Conservation (phyloP, 805 yeast species). For the Lachancea sp. region DNA sequence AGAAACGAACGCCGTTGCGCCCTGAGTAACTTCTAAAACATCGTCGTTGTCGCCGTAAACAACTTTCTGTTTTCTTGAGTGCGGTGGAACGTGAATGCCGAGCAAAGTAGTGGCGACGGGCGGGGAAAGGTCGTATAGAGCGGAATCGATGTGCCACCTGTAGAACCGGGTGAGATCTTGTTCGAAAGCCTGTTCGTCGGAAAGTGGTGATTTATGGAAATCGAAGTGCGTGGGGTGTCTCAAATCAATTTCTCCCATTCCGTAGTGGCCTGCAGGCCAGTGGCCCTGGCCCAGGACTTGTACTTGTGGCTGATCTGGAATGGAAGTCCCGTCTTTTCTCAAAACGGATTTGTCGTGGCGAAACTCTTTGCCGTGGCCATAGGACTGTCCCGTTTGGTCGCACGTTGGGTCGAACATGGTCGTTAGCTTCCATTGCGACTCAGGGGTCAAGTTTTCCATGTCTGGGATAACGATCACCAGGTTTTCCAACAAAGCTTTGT, state of each 20-base stretch:
- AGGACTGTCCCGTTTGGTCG: constrained; percentile 44
- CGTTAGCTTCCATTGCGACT: constrained; percentile 70
- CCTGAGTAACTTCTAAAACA: constrained; percentile 61
- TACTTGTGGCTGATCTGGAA: constrained; percentile 81
- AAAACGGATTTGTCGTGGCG: constrained; percentile 61
- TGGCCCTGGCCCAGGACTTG: constrained; percentile 83
- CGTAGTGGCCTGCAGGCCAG: constrained; percentile 54
- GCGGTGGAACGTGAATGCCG: constrained; percentile 74
- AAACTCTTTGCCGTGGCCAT: constrained; percentile 81
- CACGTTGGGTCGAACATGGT: constrained; percentile 72
- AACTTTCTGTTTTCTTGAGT: constrained; percentile 54
- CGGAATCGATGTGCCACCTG: constrained; percentile 93
- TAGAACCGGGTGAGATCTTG: constrained; percentile 70
- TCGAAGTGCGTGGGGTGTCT: constrained; percentile 82
- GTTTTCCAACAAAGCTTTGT: constrained; percentile 58
- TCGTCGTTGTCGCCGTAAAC: constrained; percentile 64
- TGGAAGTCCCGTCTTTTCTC: constrained; percentile 72
- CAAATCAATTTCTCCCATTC: constrained; percentile 48
- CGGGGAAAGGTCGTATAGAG: constrained; percentile 77
- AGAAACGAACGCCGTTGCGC: constrained; percentile 84
- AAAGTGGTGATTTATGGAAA: constrained; percentile 65
- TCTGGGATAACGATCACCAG: constrained; percentile 71
- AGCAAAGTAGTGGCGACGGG: constrained; percentile 80
- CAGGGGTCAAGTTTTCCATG: constrained; percentile 62
- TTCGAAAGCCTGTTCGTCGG: constrained; percentile 54